Evolutionary conservation across 2,329 filamentous ascomycete species (phyloP), one percentile per base, ranked within the genome.

Genomic region (Sporothrix inflata): DNA sequence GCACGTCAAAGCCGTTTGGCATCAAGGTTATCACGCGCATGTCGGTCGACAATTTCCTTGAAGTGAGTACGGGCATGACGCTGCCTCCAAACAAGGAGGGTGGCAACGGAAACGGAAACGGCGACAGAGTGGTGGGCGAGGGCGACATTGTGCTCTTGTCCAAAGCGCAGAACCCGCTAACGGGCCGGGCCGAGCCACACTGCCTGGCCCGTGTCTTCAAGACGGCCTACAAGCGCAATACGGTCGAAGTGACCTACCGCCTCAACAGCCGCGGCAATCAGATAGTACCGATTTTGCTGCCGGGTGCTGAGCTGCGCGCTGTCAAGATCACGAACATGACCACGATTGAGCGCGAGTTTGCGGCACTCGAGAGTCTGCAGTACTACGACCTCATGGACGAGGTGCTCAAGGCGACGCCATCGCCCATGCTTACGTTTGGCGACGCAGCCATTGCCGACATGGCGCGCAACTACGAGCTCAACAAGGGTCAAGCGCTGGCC

Each of bases 331-430:
- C 94, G 70, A 97, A 95, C 73, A 92, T 99, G 84, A 97, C 92
- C 1, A 96, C 96, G 0, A 91, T 98, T 69, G 95, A 99, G 83
- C 91, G 96, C 80, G 96, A 99, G 81, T 99, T 94, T 80, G 96
- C 94, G 72, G 94, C 96, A 0, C 83, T 99, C 40, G 92, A 94
- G 82, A 95, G 93, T 77, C 82, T 99, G 75, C 92, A 97, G 80
- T 98, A 97, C 81, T 99, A 98, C 77, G 96, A 99, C 81, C 86
- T 99, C 24, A 97, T 95, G 84, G 92, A 95, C 72, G 96, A 99
- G 81, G 93, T 99, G 72, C 85, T 82, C 65, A 90, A 90, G 77
- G 96, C 94, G 3, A 93, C 94, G 78, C 96, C 97, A 0, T 98
- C 95, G 7, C 94, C 94, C 1, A 89, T 98, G 76, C 87, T 97